Conservation (phyloP, 345 rosid genomes). For the Linum tenue region DNA sequence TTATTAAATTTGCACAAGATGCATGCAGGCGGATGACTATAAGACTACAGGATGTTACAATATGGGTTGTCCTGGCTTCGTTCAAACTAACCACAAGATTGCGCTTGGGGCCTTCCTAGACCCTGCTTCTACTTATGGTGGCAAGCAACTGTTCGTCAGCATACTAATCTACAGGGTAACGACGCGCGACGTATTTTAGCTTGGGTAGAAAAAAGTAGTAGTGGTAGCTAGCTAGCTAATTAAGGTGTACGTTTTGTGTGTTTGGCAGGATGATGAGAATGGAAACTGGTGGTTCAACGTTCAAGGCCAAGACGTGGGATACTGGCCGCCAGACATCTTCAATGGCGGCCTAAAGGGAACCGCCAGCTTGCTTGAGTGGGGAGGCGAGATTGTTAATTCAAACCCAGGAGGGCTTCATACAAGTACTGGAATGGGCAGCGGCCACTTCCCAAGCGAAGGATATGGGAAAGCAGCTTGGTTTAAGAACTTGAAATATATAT, state of each 20-base stretch:
- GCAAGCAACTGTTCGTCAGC: not conserved
- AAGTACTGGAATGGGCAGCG: too few relatives aligned
- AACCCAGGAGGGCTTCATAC: too few relatives aligned
- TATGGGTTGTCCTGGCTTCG: not conserved
- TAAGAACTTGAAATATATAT: too few relatives aligned
- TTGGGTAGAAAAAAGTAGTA: too few relatives aligned
- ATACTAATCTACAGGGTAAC: not conserved
- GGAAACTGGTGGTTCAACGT: conserved; percentile 2
- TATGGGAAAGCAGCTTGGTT: too few relatives aligned
- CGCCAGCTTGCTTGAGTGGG: too few relatives aligned
- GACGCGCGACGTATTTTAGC: not conserved
- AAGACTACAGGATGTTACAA: not conserved
- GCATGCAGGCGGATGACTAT: not conserved
- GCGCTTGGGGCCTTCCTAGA: not conserved
- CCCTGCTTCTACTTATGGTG: not conserved
- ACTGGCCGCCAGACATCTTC: not conserved
- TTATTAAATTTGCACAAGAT: too few relatives aligned
- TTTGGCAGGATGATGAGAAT: not conserved
- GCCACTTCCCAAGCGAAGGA: too few relatives aligned
- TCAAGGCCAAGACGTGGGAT: not conserved
- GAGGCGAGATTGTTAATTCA: too few relatives aligned
- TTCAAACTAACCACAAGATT: not conserved
- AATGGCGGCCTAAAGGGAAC: not conserved
- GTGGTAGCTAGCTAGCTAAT: not conserved
- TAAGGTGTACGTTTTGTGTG: too few relatives aligned